Conservation (phyloP, 257 asterid species). For the Nicotiana undulata region DNA sequence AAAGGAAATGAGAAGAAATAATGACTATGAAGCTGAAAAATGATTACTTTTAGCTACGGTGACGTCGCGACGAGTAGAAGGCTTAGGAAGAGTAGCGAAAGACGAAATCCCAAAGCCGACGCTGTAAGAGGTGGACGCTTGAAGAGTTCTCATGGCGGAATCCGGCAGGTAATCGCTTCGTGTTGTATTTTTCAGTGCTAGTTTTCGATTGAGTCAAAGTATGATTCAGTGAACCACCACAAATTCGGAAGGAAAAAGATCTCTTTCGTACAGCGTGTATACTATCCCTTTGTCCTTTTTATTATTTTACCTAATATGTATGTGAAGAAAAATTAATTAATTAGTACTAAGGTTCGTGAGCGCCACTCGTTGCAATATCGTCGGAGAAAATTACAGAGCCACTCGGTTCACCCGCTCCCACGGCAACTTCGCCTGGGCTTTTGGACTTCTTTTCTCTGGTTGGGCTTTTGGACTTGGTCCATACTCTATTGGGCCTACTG, state of each 20-base stretch:
- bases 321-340: neutral
- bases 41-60: conserved; percentile 47
- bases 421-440: neutral
- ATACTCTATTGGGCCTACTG: neutral
- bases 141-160: conserved; percentile 69
- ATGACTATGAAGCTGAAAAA: neutral
- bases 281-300: neutral
- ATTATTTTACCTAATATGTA: neutral
- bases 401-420: conserved; percentile 9
- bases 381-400: conserved; percentile 21
- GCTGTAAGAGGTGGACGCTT: conserved; percentile 75
- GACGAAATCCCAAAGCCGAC: conserved; percentile 50
- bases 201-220: neutral
- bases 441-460: neutral
- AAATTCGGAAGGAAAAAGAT: neutral
- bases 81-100: conserved; percentile 28
- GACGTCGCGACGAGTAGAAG: conserved; percentile 34
- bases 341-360: neutral
- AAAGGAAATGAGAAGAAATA: neutral
- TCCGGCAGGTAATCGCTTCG: neutral
- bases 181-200: neutral
- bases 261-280: neutral
- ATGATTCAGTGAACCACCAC: neutral
- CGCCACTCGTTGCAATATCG: conserved; percentile 56
- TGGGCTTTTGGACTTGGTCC: neutral